Base-by-base conservation (phyloP, 2,329 filamentous ascomycete genomes). In the Lachnellula arida region DNA sequence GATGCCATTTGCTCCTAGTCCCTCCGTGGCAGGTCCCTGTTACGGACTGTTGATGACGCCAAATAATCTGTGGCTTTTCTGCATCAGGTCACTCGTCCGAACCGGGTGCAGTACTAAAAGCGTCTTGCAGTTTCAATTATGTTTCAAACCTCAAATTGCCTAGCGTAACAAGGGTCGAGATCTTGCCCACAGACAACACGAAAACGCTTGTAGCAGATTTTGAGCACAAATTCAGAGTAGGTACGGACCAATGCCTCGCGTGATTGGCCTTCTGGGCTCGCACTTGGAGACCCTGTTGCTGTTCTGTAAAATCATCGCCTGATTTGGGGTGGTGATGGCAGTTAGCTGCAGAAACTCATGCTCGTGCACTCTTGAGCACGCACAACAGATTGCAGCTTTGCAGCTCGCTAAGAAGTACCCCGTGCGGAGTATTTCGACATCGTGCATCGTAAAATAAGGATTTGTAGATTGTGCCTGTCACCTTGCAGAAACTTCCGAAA, bases 321-420 rank as follows among this genome's bases (percentile, higher is more conserved):
- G 28, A 32, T 32, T 40, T 12, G 37, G 8, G 6, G 37, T 17
- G 37, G 37, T n/a, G 37, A n/a, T 46, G 40, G 46, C 15, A 32
- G 48, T 14, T 37, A 35, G 46, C 49, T 49, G 52, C 56, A 55
- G 56, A 53, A 55, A 52, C 54, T 54, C 49, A 55, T 51, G 23
- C 54, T 28, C 47, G 54, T 49, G 52, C 25, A 49, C 53, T 46
- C 14, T 14, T 46, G 50, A 49, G 47, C 25, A 37, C 35, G 28
- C 42, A 47, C 48, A 17, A 44, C 40, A 46, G 19, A 15, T 25
- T 37, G 15, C 22, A 19, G 35, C n/a, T 32, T 35, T 54, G 58
- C 54, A 63, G 53, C 59, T 57, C 59, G 59, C 59, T 60, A 60
- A 57, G 57, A 60, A 49, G 46, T 58, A 55, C 54, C 49, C 37